Evolutionary conservation across 2,329 filamentous ascomycete genomes (phyloP).

Genomic region (Fonsecaea multimorphosa): DNA sequence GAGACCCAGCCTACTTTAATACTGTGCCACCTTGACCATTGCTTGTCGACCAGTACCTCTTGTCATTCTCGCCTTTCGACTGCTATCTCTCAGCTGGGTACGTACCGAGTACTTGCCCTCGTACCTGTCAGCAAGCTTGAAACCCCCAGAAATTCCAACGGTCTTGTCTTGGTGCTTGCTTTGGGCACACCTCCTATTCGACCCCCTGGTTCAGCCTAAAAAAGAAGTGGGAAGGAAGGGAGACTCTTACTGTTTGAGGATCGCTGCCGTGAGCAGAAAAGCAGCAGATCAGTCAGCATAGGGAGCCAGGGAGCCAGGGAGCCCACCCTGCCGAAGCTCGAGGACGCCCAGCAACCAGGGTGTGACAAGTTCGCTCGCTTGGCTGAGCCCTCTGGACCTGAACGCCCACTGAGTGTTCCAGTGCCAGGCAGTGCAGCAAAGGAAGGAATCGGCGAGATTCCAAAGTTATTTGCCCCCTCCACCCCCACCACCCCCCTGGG

Average conservation of each 20-base stretch:
- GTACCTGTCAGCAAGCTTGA: constrained; percentile 12
- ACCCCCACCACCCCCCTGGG: constrained; percentile 4
- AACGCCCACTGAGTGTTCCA: too few species aligned
- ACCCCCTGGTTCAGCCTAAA: constrained; percentile 15
- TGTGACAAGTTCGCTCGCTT: constrained; percentile 12
- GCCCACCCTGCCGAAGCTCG: constrained; percentile 7
- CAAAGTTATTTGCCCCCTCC: constrained; percentile 10
- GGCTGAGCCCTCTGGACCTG: constrained; percentile 4
- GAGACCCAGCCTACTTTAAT: background rate
- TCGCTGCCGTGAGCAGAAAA: constrained; percentile 16
- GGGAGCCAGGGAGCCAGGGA: too few species aligned
- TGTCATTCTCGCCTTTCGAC: constrained; percentile 4
- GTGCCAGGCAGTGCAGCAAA: constrained; percentile 6
- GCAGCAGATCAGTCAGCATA: constrained; percentile 24
- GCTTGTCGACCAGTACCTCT: background rate
- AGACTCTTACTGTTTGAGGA: constrained; percentile 12
- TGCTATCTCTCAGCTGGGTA: background rate
- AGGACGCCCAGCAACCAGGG: background rate
- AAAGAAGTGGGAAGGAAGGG: constrained; percentile 7
- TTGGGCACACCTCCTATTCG: constrained; percentile 14
- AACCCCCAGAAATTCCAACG: background rate
- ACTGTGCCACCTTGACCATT: background rate
- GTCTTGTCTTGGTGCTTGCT: background rate
- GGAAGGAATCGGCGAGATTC: constrained; percentile 12
- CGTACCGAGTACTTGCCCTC: constrained; percentile 5